Evolutionary conservation across 768 basidiomycete genomes (phyloP).

Genomic region (Chalciporus piperatus): DNA sequence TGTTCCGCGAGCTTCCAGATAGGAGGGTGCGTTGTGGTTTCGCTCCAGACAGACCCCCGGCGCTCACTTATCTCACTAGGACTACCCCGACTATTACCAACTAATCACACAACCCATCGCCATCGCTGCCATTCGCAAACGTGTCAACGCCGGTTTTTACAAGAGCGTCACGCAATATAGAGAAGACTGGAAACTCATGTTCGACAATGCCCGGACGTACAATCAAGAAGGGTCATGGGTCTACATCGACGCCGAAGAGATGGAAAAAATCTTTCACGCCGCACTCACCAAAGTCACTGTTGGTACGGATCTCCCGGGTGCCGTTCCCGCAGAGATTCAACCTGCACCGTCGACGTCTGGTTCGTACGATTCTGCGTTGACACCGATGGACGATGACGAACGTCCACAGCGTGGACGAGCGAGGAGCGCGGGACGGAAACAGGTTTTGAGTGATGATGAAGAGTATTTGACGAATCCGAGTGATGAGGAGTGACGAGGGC

Average conservation of each 20-base stretch:
- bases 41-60: not conserved
- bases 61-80: constrained; percentile 40
- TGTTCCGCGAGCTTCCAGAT: constrained; percentile 86
- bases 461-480: constrained; percentile 66
- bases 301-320: constrained; percentile 75
- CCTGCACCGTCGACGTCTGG: constrained; percentile 38
- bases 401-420: constrained; percentile 55
- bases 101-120: constrained; percentile 88
- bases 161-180: constrained; percentile 70
- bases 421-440: constrained; percentile 61
- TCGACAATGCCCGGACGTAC: constrained; percentile 89
- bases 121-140: constrained; percentile 81
- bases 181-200: constrained; percentile 88
- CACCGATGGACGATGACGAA: constrained; percentile 81
- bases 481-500: constrained; percentile 57
- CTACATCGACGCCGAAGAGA: constrained; percentile 89
- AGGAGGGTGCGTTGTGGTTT: constrained; percentile 47
- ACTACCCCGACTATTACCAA: constrained; percentile 91
- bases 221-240: constrained; percentile 96
- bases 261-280: constrained; percentile 84
- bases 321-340: constrained; percentile 39
- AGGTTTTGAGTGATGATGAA: constrained; percentile 67
- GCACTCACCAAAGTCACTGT: constrained; percentile 62
- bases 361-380: constrained; percentile 63
- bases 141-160: constrained; percentile 61